Base-by-base conservation (phyloP, 2,329 filamentous ascomycete species). In the Hymenoscyphus linearis region DNA sequence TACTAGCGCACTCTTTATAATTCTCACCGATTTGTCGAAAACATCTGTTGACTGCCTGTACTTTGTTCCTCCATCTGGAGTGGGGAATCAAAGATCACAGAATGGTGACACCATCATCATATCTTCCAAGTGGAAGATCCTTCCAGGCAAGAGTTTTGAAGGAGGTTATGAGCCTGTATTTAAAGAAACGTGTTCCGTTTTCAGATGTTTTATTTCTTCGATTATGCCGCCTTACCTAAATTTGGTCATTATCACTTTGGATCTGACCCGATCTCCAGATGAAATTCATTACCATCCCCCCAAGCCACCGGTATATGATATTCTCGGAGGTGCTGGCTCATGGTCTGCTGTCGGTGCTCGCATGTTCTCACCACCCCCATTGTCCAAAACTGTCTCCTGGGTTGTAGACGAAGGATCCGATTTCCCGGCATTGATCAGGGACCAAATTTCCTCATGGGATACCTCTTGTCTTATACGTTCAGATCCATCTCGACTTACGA, bases 291-390 rank as follows among this genome's bases (percentile, higher is more conserved):
- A 91, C 70, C 80, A 84, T 35, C 86, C 87, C 2, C 85, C 88
- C 50, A 86, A 78, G 60, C 83, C 87, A 4, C 81, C 88, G 13
- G 87, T 89, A 44, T 84, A 83, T 68, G 82, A 93, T 71, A 83
- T 97, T 22, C 80, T 95, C n/a, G 95, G 95, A 58, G 95, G 95
- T 26, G 95, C 89, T 31, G 95, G 93, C 27, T 84, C 92, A 2
- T 98, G 90, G 74, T 88, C 90, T 9, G 91, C 92, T 7, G 79
- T 98, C 6, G 95, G 95, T 22, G 95, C 95, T 18, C 89, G 95
- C 35, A 80, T 99, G 55, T 89, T 96, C 73, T 93, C 91, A 4
- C 90, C 91, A 2, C 77, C 80, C 35, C 78, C 81, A 25, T 71
- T 75, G 7, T 89, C 91, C 25, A 80, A 78, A 40, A 81, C 83